Conservation (phyloP, 2,329 filamentous ascomycete species). For the Huntiella moniliformis region DNA sequence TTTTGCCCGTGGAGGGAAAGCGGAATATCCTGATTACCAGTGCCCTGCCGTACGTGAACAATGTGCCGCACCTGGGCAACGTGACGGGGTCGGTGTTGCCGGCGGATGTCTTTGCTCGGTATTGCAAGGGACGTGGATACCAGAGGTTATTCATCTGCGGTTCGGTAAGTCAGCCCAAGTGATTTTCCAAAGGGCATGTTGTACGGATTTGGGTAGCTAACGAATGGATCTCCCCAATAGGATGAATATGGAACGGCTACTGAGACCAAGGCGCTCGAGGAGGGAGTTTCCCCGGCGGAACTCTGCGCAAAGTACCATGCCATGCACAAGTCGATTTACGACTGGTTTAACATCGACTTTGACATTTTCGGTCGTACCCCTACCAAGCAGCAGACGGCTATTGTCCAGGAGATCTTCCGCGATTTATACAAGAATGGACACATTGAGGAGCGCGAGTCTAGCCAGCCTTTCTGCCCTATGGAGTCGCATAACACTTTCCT, state of each 20-base stretch:
- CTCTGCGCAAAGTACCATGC: constrained; percentile 86
- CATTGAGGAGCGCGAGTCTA: constrained; percentile 69
- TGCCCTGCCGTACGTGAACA: constrained; percentile 65
- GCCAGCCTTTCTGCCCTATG: constrained; percentile 62
- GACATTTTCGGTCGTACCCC: constrained; percentile 91
- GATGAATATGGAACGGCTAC: constrained; percentile 95
- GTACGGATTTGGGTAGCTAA: background rate
- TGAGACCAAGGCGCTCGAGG: constrained; percentile 85
- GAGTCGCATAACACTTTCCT: constrained; percentile 58
- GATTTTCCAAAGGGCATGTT: background rate
- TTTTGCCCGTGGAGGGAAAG: constrained; percentile 53
- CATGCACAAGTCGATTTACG: constrained; percentile 77
- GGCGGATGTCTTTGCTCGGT: constrained; percentile 71
- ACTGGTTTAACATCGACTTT: constrained; percentile 91
- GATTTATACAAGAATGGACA: constrained; percentile 79
- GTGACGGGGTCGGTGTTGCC: constrained; percentile 74
- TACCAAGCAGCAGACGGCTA: constrained; percentile 73
- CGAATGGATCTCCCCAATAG: constrained; percentile 21
- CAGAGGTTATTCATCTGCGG: constrained; percentile 76
- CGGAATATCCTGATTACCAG: constrained; percentile 80
- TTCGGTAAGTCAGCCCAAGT: constrained; percentile 16
- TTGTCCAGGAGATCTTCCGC: constrained; percentile 78
- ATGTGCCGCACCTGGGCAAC: constrained; percentile 72
- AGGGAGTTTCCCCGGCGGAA: constrained; percentile 61
- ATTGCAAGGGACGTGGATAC: constrained; percentile 59